A percentile compares a stretch with the other conserved stretches of the same genome.
Conservation (phyloP, 2,329 filamentous ascomycete genomes). For the Cladophialophora immunda region DNA sequence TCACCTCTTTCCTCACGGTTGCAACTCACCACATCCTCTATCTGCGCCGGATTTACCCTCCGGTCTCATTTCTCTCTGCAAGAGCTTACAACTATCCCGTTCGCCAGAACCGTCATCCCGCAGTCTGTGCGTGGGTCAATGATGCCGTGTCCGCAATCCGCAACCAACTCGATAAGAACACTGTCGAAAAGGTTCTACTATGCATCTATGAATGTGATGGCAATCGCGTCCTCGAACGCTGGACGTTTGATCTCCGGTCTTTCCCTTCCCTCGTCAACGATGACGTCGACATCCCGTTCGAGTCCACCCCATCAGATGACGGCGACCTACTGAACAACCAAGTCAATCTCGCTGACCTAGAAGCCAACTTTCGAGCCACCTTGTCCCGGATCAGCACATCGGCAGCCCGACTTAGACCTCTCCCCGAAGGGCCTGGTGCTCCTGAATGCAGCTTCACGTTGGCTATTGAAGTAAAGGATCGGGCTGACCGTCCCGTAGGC, state of each 20-base stretch:
- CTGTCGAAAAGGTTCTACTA: constrained; percentile 63
- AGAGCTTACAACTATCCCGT: constrained; percentile 85
- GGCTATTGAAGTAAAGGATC: constrained; percentile 58
- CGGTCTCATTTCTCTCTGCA: constrained; percentile 77
- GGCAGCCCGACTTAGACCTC: constrained; percentile 40
- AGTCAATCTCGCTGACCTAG: constrained; percentile 51
- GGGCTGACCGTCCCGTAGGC: constrained; percentile 57
- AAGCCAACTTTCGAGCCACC: constrained; percentile 59
- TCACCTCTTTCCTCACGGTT: constrained; percentile 81
- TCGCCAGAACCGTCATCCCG: constrained; percentile 84
- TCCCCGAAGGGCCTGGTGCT: constrained; percentile 37
- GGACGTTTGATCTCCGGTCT: constrained; percentile 66
- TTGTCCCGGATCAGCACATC: constrained; percentile 55
- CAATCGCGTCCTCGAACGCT: constrained; percentile 65
- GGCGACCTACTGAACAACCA: constrained; percentile 40
- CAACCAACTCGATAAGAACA: constrained; percentile 71
- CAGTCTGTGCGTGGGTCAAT: constrained; percentile 84
- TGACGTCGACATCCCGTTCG: constrained; percentile 62
- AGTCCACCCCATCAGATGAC: constrained; percentile 28
- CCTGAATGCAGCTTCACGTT: constrained; percentile 59
- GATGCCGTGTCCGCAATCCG: constrained; percentile 79
- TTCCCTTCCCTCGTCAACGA: constrained; percentile 59
- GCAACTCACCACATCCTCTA: constrained; percentile 87
- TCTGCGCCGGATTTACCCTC: constrained; percentile 81
- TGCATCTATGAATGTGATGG: constrained; percentile 63